A percentile compares a stretch with the other conserved stretches of the same genome.
phyloP scores from a whole-genome alignment of 495 filamentous ascomycete genomes.

The Lasiosphaeria ovina region DNA sequence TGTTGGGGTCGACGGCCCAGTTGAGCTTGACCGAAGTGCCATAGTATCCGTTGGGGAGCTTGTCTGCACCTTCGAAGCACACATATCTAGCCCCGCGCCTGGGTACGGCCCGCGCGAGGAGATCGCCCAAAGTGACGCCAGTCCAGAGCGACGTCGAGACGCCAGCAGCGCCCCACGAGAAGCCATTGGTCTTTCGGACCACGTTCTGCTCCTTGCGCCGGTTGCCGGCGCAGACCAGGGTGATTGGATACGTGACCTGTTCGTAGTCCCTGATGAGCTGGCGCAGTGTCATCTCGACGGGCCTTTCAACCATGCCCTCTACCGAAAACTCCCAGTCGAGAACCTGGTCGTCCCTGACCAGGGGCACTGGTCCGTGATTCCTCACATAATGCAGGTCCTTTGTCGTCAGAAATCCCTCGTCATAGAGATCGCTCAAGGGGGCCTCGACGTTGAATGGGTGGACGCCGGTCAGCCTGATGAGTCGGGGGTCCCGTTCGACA shows the following conservation, averaged over 20 bases:
- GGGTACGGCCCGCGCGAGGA: conserved; percentile 68
- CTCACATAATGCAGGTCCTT: conserved; percentile 96
- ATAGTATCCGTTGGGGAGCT: conserved; percentile 86
- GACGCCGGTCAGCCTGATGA: conserved; percentile 85
- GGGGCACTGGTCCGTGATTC: conserved; percentile 87
- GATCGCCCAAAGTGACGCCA: conserved; percentile 71
- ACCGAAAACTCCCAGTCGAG: conserved; percentile 82
- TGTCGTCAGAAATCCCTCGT: conserved; percentile 86
- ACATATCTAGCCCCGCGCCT: conserved; percentile 74
- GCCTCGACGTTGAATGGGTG: conserved; percentile 96
- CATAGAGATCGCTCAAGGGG: conserved; percentile 73
- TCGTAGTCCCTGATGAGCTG: conserved; percentile 75
- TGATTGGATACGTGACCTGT: conserved; percentile 83
- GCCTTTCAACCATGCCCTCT: conserved; percentile 81
- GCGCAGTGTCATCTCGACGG: conserved; percentile 69
- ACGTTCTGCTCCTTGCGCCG: conserved; percentile 92
- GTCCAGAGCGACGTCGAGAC: conserved; percentile 90
- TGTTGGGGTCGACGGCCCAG: conserved; percentile 82
- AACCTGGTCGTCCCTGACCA: conserved; percentile 68
- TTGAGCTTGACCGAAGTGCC: conserved; percentile 86
- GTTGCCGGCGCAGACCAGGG: conserved; percentile 92
- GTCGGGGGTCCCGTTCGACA: conserved; percentile 80
- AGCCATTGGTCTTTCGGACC: conserved; percentile 89
- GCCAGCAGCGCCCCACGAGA: conserved; percentile 92
- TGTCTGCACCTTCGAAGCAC: conserved; percentile 92